These are phyloP conservation scores for Plasmodium vinckei DNA, from an alignment of 169 alveolate species.

Conservation along the genomic window DNA sequence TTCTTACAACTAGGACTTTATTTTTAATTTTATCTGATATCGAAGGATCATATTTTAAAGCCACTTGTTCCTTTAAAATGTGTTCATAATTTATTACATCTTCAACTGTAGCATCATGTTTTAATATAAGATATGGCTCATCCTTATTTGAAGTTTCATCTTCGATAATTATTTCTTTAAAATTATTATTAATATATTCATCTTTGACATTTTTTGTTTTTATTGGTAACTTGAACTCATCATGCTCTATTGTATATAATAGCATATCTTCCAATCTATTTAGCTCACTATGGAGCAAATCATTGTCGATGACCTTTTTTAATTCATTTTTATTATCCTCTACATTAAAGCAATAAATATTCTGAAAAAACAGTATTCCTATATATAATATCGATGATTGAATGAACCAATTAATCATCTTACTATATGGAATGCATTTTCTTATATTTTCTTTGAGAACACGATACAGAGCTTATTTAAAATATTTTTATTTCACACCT, in stretches of 20 bases:
- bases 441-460: too few relatives aligned
- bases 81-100: slow-evolving; percentile 60
- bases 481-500: too few relatives aligned
- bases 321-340: slow-evolving; percentile 37
- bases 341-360: slow-evolving; percentile 22
- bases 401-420: slow-evolving; percentile 42
- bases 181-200: slow-evolving; percentile 12
- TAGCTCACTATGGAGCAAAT: slow-evolving; percentile 7
- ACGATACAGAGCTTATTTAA: too few relatives aligned
- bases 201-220: background rate
- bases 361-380: slow-evolving; percentile 10
- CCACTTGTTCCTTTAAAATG: slow-evolving; percentile 17
- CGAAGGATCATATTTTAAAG: slow-evolving; percentile 13
- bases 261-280: slow-evolving; percentile 12
- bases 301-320: slow-evolving; percentile 39
- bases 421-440: background rate
- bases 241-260: slow-evolving; percentile 38
- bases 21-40: slow-evolving; percentile 30
- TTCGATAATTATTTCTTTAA: background rate
- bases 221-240: slow-evolving; percentile 34
- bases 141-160: background rate
- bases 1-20: slow-evolving; percentile 20
- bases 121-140: slow-evolving; percentile 25
- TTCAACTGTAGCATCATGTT: slow-evolving; percentile 6
- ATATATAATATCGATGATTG: slow-evolving; percentile 40